These are phyloP conservation scores for Trichoderma koningiopsis DNA, from an alignment of 2,329 filamentous ascomycete genomes.

Conservation along the genomic window DNA sequence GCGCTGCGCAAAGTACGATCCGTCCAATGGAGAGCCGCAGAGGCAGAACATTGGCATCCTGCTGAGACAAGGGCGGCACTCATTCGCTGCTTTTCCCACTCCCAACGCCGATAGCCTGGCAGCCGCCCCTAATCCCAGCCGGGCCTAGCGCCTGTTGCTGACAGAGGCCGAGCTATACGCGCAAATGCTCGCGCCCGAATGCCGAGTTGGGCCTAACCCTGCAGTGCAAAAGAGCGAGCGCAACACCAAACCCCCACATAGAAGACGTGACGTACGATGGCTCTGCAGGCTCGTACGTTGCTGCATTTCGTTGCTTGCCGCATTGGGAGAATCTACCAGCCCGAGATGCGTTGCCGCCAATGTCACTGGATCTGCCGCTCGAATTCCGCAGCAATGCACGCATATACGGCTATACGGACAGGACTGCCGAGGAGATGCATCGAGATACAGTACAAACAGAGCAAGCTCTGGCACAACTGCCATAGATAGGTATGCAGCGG, in stretches of 20 bases:
- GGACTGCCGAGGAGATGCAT: background rate
- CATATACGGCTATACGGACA: background rate
- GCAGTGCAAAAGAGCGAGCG: background rate
- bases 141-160: background rate
- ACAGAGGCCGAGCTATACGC: slow-evolving; percentile 14
- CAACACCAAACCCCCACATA: background rate
- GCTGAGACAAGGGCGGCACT: background rate
- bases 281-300: background rate
- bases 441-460: background rate
- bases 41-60: background rate
- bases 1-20: background rate
- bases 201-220: slow-evolving; percentile 9
- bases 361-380: background rate
- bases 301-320: background rate
- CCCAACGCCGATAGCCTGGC: background rate
- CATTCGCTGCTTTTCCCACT: background rate
- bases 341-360: background rate
- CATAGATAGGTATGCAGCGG: background rate
- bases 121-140: background rate
- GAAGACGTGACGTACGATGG: background rate
- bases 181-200: slow-evolving; percentile 16
- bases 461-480: background rate
- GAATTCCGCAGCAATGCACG: background rate
- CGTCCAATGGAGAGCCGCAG: slow-evolving; percentile 3
- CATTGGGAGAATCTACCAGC: background rate